Percentiles rank a stretch among this genome's conserved stretches.
Evolutionary conservation across 1,284 basidiomycete species (phyloP).

Genomic region (Tilletia horrida): DNA sequence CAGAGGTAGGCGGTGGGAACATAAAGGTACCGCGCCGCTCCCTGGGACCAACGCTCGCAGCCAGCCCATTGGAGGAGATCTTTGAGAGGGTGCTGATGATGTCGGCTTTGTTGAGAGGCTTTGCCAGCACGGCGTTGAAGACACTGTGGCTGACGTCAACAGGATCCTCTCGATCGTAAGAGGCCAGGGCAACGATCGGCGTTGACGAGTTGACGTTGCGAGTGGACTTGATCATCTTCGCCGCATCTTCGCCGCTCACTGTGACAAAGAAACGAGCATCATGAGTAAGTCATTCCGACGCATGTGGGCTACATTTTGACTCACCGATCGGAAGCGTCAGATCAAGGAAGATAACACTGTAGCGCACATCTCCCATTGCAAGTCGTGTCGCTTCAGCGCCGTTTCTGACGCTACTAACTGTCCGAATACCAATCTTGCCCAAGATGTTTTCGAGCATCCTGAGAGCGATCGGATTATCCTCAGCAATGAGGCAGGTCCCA

Average conservation of each 20-base stretch:
- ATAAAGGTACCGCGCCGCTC: slow-evolving; percentile 1
- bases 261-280: slow-evolving; percentile 1
- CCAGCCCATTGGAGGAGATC: slow-evolving; percentile 17
- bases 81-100: slow-evolving; percentile 35
- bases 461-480: slow-evolving; percentile 79
- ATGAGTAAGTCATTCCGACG: too few relatives aligned
- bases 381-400: slow-evolving; percentile 94
- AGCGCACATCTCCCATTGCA: slow-evolving; percentile 89
- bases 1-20: neutral
- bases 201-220: slow-evolving; percentile 82
- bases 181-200: slow-evolving; percentile 79
- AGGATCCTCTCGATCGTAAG: slow-evolving; percentile 46
- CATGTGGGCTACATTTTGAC: too few relatives aligned
- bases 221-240: slow-evolving; percentile 89
- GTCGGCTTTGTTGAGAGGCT: slow-evolving; percentile 44
- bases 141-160: slow-evolving; percentile 57
- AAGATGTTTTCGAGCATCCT: slow-evolving; percentile 76
- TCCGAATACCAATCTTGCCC: slow-evolving; percentile 84
- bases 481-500: slow-evolving; percentile 86
- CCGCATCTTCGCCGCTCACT: slow-evolving; percentile 88
- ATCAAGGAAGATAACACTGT: slow-evolving; percentile 73
- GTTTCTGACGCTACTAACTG: slow-evolving; percentile 86
- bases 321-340: slow-evolving; percentile 80
- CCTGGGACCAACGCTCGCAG: neutral
- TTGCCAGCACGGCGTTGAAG: slow-evolving; percentile 48